A percentile compares a stretch with the other conserved stretches of the same genome.
Conservation (phyloP, 1,284 basidiomycete species). For the Boletus subluridellus region DNA sequence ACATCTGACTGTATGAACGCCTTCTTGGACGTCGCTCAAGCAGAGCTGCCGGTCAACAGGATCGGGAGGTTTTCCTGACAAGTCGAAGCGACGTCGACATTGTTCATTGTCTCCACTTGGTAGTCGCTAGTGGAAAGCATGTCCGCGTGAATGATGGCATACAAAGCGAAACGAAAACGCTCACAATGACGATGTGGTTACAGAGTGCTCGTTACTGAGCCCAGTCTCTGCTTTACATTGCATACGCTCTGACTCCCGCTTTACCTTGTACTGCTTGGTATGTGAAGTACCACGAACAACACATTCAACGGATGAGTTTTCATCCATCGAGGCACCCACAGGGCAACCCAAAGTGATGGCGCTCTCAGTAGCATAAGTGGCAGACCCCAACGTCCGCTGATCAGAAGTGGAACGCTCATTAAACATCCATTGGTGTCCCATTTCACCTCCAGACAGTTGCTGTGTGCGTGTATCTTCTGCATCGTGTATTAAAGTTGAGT, state of each 20-base stretch:
- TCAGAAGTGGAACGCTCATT: not conserved
- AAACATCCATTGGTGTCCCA: not conserved
- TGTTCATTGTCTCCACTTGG: not conserved
- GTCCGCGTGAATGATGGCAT: not conserved
- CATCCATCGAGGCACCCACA: not conserved
- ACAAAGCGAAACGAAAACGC: not conserved
- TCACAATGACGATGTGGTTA: conserved; percentile 5
- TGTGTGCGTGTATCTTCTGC: not conserved
- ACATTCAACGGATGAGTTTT: not conserved
- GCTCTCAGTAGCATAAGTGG: not conserved
- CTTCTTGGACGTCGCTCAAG: not conserved
- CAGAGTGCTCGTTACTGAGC: not conserved
- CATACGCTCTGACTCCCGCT: not conserved
- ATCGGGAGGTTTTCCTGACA: not conserved
- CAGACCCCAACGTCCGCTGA: not conserved
- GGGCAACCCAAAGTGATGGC: not conserved
- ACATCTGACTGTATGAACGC: not conserved
- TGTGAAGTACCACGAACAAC: not conserved
- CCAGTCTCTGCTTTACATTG: not conserved
- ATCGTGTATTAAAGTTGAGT: not conserved
- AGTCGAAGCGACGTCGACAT: not conserved
- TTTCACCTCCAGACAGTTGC: not conserved
- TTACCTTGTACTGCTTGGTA: not conserved
- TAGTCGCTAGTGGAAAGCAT: not conserved
- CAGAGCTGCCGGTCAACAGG: not conserved